A percentile compares a stretch with the other conserved stretches of the same genome.
Conservation (phyloP, 495 filamentous ascomycete genomes). For the Elaphomyces granulatus region DNA sequence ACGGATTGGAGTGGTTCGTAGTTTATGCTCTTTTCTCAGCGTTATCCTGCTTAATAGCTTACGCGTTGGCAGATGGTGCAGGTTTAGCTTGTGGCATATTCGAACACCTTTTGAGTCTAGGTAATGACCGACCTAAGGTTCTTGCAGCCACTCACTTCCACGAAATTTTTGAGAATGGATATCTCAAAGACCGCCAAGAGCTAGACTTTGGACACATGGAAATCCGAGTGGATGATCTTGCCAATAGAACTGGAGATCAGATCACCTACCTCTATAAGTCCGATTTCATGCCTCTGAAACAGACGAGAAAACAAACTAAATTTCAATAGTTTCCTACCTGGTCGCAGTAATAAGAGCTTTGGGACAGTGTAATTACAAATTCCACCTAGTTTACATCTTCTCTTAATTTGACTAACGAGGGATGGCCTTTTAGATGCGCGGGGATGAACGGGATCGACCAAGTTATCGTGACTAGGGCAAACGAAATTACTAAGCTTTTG, state of each 20-base stretch:
- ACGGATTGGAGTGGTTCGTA: slow-evolving; percentile 49
- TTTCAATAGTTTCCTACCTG: slow-evolving; percentile 35
- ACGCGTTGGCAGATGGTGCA: slow-evolving; percentile 47
- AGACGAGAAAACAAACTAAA: slow-evolving; percentile 5
- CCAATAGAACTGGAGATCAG: slow-evolving; percentile 49
- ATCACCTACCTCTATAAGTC: slow-evolving; percentile 81
- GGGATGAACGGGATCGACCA: slow-evolving; percentile 67
- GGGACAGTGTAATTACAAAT: slow-evolving; percentile 53
- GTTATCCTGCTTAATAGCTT: slow-evolving; percentile 1
- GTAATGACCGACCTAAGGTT: slow-evolving; percentile 57
- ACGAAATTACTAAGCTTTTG: slow-evolving; percentile 53
- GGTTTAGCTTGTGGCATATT: slow-evolving; percentile 76
- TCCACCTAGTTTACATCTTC: too few relatives aligned
- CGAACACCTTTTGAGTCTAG: slow-evolving; percentile 51
- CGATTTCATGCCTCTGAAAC: slow-evolving; percentile 2
- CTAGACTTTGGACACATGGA: slow-evolving; percentile 79
- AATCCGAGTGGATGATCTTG: slow-evolving; percentile 51
- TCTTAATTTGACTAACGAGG: slow-evolving; percentile 5
- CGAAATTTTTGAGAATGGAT: slow-evolving; percentile 71
- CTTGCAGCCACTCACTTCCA: slow-evolving; percentile 88
- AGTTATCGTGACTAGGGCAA: slow-evolving; percentile 60
- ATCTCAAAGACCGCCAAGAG: slow-evolving; percentile 41
- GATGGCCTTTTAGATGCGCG: slow-evolving; percentile 42
- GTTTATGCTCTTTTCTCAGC: not conserved
- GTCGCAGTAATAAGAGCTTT: slow-evolving; percentile 67